These are phyloP conservation scores for Suillus luteus DNA, from an alignment of 768 basidiomycete genomes.

Conservation along the genomic window DNA sequence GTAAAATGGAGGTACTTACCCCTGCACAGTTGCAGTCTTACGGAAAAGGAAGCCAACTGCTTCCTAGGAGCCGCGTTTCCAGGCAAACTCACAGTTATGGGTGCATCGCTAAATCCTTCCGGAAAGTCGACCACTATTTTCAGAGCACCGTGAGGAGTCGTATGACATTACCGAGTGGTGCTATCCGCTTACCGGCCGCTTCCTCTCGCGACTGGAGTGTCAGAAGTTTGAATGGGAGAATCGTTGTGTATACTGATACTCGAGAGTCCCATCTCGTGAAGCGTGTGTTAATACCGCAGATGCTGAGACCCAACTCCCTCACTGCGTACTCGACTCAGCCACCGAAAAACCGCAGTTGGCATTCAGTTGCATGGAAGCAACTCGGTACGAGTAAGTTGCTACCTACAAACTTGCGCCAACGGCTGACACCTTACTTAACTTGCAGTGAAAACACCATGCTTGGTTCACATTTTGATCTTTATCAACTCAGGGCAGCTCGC, in stretches of 20 bases:
- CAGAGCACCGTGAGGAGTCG: background rate
- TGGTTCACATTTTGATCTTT: slow-evolving; percentile 32
- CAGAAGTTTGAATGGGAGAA: background rate
- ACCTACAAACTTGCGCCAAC: background rate
- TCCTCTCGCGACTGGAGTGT: slow-evolving; percentile 1
- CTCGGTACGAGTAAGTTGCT: slow-evolving; percentile 14
- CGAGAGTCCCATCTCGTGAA: slow-evolving; percentile 6
- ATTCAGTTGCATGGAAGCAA: slow-evolving; percentile 17
- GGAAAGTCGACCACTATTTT: slow-evolving; percentile 4
- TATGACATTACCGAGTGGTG: slow-evolving; percentile 2
- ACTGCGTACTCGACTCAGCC: slow-evolving; percentile 24
- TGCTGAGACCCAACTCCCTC: slow-evolving; percentile 17
- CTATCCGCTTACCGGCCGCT: slow-evolving; percentile 4
- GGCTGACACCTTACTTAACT: background rate
- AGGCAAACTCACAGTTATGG: slow-evolving; percentile 1
- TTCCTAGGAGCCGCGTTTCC: slow-evolving; percentile 8
- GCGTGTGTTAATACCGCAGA: background rate
- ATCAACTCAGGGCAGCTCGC: slow-evolving; percentile 41
- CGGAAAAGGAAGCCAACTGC: slow-evolving; percentile 3
- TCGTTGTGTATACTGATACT: background rate
- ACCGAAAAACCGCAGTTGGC: slow-evolving; percentile 22
- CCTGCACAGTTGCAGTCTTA: slow-evolving; percentile 4
- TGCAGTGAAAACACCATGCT: slow-evolving; percentile 32
- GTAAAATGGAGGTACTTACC: background rate
- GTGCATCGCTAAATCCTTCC: slow-evolving; percentile 1